Conservation (phyloP, 352 stramenopile genomes). For the Pythium aquatile region DNA sequence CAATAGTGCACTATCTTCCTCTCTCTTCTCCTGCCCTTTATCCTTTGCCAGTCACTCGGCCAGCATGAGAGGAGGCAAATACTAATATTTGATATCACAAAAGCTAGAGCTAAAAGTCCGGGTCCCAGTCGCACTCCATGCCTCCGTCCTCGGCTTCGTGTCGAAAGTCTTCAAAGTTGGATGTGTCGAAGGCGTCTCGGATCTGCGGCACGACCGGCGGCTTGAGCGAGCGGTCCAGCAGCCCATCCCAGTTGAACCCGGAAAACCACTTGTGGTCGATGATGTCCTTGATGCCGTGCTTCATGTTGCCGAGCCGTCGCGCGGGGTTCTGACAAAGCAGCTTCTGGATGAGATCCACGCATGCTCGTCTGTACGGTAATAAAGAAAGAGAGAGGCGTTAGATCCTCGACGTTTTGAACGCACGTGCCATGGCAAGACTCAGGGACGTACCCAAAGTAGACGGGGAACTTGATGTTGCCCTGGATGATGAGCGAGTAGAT, state of each 20-base stretch:
- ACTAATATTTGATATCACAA: constrained; percentile 3
- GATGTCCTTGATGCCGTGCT: constrained; percentile 82
- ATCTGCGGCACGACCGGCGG: constrained; percentile 75
- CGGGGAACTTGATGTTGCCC: constrained; percentile 84
- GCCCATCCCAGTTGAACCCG: constrained; percentile 61
- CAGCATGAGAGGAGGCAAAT: not conserved
- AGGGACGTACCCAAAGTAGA: constrained; percentile 60
- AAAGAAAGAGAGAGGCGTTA: not conserved
- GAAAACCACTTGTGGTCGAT: constrained; percentile 85
- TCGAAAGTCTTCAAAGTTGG: constrained; percentile 79
- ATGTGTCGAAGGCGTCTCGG: constrained; percentile 73
- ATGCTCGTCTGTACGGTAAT: constrained; percentile 43
- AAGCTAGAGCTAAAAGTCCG: constrained; percentile 50
- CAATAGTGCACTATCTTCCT: too few relatives aligned
- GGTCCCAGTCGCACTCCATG: constrained; percentile 68
- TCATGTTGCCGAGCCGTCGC: constrained; percentile 78
- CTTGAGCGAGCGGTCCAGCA: constrained; percentile 60
- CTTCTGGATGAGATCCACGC: constrained; percentile 87
- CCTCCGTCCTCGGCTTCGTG: constrained; percentile 65
- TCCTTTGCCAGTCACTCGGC: too few relatives aligned
- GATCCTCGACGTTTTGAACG: too few relatives aligned
- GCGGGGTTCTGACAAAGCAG: constrained; percentile 78
- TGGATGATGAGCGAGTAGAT: constrained; percentile 92
- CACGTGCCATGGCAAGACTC: too few relatives aligned
- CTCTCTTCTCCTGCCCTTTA: too few relatives aligned